Percentiles rank a stretch among this genome's conserved stretches.
Evolutionary conservation across 2,329 filamentous ascomycete species (phyloP).

Genomic region (Chlorencoelia australis): DNA sequence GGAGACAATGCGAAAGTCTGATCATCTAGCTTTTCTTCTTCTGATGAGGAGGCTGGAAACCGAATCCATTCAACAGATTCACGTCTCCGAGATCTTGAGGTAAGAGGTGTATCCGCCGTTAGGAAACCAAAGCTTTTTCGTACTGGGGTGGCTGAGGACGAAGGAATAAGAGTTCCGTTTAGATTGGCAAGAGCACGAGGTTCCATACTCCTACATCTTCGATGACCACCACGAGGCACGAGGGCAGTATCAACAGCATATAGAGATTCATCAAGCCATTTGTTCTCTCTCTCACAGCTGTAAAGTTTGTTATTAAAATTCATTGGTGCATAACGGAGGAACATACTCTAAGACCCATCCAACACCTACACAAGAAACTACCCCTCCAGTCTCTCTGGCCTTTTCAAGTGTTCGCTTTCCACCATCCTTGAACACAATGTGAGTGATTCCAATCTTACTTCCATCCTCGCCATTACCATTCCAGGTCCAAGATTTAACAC

Average conservation of each 20-base stretch:
- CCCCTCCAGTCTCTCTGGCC: conserved; percentile 58
- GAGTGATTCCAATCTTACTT: conserved; percentile 64
- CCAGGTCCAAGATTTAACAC: conserved; percentile 69
- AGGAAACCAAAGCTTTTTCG: conserved; percentile 24
- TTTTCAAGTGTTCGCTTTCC: conserved; percentile 72
- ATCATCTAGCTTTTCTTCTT: conserved; percentile 11
- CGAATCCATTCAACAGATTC: conserved; percentile 27
- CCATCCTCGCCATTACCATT: conserved; percentile 32
- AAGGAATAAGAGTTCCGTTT: conserved; percentile 51
- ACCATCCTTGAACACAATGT: conserved; percentile 86
- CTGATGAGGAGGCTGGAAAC: conserved; percentile 16
- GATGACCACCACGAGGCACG: conserved; percentile 58
- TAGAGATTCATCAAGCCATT: conserved; percentile 63
- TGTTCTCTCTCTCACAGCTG: conserved; percentile 65
- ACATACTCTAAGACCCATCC: conserved; percentile 83
- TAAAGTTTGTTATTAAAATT: conserved; percentile 24
- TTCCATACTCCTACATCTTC: conserved; percentile 74
- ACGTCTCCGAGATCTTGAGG: conserved; percentile 22
- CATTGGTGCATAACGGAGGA: conserved; percentile 3
- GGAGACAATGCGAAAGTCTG: conserved; percentile 23
- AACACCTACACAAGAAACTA: conserved; percentile 78
- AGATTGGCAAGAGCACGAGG: conserved; percentile 58
- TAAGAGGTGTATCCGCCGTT: conserved; percentile 25
- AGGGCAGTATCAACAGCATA: conserved; percentile 60
- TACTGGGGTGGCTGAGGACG: conserved; percentile 21